Conservation (phyloP, 2,329 filamentous ascomycete genomes). For the Botrytis hyacinthi region DNA sequence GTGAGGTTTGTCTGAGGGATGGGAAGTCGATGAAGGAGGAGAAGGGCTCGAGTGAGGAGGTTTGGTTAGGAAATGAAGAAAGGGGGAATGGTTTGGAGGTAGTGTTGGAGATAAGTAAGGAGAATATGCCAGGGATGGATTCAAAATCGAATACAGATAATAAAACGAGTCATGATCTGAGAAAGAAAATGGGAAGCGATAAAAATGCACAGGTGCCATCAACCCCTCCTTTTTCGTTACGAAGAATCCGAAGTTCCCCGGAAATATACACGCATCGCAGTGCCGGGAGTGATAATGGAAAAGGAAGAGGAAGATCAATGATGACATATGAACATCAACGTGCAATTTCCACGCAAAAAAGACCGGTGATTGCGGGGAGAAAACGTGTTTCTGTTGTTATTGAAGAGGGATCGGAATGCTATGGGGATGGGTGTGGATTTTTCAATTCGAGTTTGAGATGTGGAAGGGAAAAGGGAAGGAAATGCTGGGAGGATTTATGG, state of each 20-base stretch:
- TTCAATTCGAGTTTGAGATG: background rate
- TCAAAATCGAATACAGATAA: fast-evolving
- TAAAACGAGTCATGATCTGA: background rate
- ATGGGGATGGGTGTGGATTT: background rate
- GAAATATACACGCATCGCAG: background rate
- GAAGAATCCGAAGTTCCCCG: background rate
- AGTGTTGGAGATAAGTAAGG: fast-evolving
- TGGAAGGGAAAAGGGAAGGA: background rate
- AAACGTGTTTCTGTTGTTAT: background rate
- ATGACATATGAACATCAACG: background rate
- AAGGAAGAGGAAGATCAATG: background rate
- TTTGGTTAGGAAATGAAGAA: background rate
- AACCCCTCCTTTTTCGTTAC: fast-evolving
- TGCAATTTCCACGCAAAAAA: background rate
- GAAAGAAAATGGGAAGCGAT: fast-evolving
- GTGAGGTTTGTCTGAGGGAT: background rate
- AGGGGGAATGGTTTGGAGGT: background rate
- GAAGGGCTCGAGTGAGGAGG: background rate
- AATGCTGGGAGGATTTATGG: background rate
- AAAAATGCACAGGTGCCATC: fast-evolving
- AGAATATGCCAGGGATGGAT: background rate
- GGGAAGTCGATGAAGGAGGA: background rate
- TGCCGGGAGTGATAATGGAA: fast-evolving
- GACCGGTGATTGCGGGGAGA: background rate
- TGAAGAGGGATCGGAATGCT: background rate